A percentile compares a stretch with the other conserved stretches of the same genome.
phyloP scores from a whole-genome alignment of 768 basidiomycete genomes.

The Lentinus brumalis region DNA sequence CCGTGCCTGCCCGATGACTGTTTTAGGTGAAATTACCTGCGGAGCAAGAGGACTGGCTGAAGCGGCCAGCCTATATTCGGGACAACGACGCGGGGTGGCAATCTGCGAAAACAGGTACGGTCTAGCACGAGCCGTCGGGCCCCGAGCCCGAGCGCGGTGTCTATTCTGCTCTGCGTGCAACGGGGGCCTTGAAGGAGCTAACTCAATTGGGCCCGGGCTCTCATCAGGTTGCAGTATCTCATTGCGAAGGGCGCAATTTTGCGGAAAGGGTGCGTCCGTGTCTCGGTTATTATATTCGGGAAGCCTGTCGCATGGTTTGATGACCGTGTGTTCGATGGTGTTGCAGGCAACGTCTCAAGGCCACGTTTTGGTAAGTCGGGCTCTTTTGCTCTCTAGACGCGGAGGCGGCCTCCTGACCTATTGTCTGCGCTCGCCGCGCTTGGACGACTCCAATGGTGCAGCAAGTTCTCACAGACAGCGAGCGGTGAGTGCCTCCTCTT shows the following conservation, averaged over 20 bases:
- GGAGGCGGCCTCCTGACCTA: neutral
- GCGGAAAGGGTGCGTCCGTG: conserved; percentile 69
- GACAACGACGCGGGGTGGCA: conserved; percentile 74
- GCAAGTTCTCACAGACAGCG: conserved; percentile 68
- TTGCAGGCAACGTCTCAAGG: conserved; percentile 74
- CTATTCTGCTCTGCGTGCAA: neutral
- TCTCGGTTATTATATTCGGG: conserved; percentile 1
- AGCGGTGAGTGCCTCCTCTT: conserved; percentile 41
- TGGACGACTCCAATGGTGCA: conserved; percentile 28
- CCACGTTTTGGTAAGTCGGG: conserved; percentile 73
- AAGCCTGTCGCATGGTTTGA: conserved; percentile 21
- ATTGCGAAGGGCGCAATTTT: conserved; percentile 86
- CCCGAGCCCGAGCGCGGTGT: neutral
- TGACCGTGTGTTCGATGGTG: conserved; percentile 22
- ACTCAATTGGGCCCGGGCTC: conserved; percentile 9
- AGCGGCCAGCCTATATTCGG: conserved; percentile 83
- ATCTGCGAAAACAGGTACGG: conserved; percentile 85
- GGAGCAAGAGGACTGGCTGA: conserved; percentile 80
- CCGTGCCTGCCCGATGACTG: neutral
- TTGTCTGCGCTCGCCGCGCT: neutral
- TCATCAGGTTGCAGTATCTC: conserved; percentile 75
- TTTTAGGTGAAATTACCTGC: conserved; percentile 83
- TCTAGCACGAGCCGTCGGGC: neutral
- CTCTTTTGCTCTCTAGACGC: conserved; percentile 1
- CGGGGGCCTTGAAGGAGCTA: neutral